A percentile compares a stretch with the other conserved stretches of the same genome.
phyloP scores from a whole-genome alignment of 129 eudicot genomes.

The Centaurea solstitialis region DNA sequence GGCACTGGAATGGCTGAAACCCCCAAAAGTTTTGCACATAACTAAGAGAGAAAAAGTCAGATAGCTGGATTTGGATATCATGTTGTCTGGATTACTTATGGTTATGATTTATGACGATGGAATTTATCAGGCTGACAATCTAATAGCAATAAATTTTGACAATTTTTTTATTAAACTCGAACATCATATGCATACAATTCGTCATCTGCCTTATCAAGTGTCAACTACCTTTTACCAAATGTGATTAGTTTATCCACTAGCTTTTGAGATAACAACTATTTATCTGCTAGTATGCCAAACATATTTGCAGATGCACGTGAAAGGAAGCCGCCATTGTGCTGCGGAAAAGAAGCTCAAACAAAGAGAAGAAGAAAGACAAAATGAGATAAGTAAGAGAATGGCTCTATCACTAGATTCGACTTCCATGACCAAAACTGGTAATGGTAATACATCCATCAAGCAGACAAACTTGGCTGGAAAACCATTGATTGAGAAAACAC shows the following conservation, averaged over 20 bases:
- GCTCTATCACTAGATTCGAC: conserved; percentile 44
- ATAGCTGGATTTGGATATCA: not conserved
- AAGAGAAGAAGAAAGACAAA: conserved; percentile 46
- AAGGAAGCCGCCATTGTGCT: conserved; percentile 60
- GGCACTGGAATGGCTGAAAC: not conserved
- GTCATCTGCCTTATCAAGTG: not conserved
- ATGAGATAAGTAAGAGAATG: conserved; percentile 57
- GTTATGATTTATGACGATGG: not conserved
- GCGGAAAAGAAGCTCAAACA: conserved; percentile 56
- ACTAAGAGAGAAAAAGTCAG: not conserved
- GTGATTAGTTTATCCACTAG: not conserved
- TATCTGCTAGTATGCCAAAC: not conserved
- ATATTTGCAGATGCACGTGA: conserved; percentile 52
- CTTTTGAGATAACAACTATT: not conserved
- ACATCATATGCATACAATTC: not conserved
- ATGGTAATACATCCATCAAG: conserved; percentile 10
- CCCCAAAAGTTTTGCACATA: not conserved
- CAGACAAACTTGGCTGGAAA: conserved; percentile 32
- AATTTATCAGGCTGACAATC: not conserved
- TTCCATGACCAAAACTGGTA: conserved; percentile 16
- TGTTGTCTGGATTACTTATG: not conserved
- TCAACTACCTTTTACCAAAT: not conserved
- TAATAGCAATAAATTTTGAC: not conserved
- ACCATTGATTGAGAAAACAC: conserved; percentile 55
- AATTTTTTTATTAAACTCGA: not conserved